Evolutionary conservation across 1,284 basidiomycete species (phyloP).

Genomic region (Heterobasidion occidentale): DNA sequence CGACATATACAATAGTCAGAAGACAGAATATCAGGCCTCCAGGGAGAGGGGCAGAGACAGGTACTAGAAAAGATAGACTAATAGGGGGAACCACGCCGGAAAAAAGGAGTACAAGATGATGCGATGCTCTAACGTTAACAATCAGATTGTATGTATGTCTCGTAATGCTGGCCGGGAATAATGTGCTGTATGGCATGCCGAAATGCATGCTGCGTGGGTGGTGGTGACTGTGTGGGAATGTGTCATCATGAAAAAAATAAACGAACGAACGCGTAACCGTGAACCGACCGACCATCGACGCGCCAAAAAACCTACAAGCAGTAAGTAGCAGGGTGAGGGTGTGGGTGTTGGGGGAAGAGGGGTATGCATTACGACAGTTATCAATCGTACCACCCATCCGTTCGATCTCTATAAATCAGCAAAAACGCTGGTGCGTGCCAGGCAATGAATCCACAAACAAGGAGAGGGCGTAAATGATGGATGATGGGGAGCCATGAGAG

Average conservation of each 20-base stretch:
- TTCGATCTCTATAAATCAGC: conserved; percentile 32
- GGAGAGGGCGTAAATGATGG: not conserved
- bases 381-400: conserved; percentile 19
- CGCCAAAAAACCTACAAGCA: not conserved
- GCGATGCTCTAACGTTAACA: conserved; percentile 48
- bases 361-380: not conserved
- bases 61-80: no score
- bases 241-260: not conserved
- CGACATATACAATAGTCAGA: no score
- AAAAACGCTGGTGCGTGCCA: conserved; percentile 15
- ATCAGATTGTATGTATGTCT: conserved; percentile 33
- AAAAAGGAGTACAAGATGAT: conserved; percentile 42
- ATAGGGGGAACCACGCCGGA: conserved; percentile 5
- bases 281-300: not conserved
- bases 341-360: not conserved
- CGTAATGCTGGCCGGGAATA: conserved; percentile 44
- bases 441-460: not conserved
- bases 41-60: no score
- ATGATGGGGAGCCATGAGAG: conserved; percentile 16
- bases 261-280: not conserved
- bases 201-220: not conserved
- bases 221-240: not conserved
- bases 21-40: no score
- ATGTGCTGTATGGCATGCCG: not conserved
- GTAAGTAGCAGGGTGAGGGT: not conserved